A percentile compares a stretch with the other conserved stretches of the same genome.
Conservation (phyloP, 2,329 filamentous ascomycete species). For the Monosporascus sp. region DNA sequence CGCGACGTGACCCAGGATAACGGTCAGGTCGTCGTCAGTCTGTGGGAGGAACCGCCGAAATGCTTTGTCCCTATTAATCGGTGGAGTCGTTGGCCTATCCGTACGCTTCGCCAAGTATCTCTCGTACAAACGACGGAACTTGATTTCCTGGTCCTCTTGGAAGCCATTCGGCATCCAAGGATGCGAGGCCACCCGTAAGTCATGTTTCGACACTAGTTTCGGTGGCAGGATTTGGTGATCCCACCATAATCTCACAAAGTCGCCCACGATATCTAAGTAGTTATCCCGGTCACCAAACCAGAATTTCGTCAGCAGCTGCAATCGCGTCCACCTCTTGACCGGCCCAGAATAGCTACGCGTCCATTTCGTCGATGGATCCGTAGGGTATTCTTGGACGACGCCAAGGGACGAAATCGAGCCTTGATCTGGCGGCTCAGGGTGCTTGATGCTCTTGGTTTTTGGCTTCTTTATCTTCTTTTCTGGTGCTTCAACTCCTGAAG, state of each 20-base stretch:
- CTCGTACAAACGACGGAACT: constrained; percentile 20
- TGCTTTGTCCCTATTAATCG: constrained; percentile 18
- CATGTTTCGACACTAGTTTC: constrained; percentile 14
- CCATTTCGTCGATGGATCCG: constrained; percentile 27
- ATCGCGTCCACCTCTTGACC: constrained; percentile 27
- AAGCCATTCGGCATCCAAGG: constrained; percentile 24
- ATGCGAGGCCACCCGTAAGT: constrained; percentile 16
- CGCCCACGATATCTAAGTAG: constrained; percentile 16
- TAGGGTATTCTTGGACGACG: constrained; percentile 26
- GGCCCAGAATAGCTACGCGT: constrained; percentile 28
- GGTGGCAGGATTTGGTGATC: constrained; percentile 24
- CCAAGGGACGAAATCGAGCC: constrained; percentile 6
- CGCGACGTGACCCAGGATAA: constrained; percentile 22
- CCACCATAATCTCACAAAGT: constrained; percentile 24
- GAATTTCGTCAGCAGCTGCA: constrained; percentile 21
- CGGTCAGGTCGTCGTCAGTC: constrained; percentile 14
- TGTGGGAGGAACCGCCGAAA: constrained; percentile 19
- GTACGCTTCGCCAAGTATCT: constrained; percentile 13
- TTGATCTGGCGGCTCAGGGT: constrained; percentile 8
- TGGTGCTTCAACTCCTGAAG: background rate
- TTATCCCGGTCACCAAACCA: constrained; percentile 25
- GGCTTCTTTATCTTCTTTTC: background rate
- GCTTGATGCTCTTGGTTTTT: constrained; percentile 11
- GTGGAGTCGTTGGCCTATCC: constrained; percentile 12
- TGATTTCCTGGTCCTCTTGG: constrained; percentile 13